Conservation (phyloP, 768 basidiomycete species). For the Mycena galopus region DNA sequence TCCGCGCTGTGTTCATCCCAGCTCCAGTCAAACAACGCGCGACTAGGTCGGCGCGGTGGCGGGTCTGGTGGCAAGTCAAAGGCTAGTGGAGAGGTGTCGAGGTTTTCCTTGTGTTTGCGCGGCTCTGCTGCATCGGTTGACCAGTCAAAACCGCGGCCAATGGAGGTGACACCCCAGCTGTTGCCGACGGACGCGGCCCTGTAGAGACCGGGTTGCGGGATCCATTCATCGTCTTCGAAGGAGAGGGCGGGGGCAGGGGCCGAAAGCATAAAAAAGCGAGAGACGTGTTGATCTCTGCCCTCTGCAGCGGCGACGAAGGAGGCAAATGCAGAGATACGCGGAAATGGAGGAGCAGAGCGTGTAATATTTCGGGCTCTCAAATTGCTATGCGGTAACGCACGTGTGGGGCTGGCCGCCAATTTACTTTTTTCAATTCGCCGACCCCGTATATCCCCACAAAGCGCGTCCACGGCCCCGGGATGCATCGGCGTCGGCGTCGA, state of each 20-base stretch:
- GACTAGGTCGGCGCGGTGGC: neutral
- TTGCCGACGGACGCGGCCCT: constrained; percentile 76
- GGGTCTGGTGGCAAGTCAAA: constrained; percentile 30
- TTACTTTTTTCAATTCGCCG: neutral
- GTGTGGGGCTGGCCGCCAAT: neutral
- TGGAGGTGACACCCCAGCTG: constrained; percentile 89
- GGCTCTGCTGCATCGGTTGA: constrained; percentile 47
- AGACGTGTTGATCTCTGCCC: constrained; percentile 16
- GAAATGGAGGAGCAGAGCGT: constrained; percentile 6
- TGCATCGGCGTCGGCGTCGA: neutral
- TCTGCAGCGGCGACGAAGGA: constrained; percentile 14
- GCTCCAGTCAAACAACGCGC: constrained; percentile 40
- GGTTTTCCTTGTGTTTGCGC: constrained; percentile 4
- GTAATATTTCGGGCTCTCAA: neutral
- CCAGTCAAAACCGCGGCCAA: constrained; percentile 89
- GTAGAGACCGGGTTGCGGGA: constrained; percentile 65
- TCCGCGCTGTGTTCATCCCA: constrained; percentile 20
- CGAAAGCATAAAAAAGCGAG: constrained; percentile 36
- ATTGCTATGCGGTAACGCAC: neutral
- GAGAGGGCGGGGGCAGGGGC: constrained; percentile 69
- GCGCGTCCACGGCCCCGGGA: neutral
- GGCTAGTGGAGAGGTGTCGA: constrained; percentile 37
- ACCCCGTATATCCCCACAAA: neutral
- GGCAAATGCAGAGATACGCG: neutral
- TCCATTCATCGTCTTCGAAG: constrained; percentile 83